A percentile compares a stretch with the other conserved stretches of the same genome.
Evolutionary conservation across 2,329 filamentous ascomycete genomes (phyloP).

Genomic region (Stachybotrys chlorohalonatus): DNA sequence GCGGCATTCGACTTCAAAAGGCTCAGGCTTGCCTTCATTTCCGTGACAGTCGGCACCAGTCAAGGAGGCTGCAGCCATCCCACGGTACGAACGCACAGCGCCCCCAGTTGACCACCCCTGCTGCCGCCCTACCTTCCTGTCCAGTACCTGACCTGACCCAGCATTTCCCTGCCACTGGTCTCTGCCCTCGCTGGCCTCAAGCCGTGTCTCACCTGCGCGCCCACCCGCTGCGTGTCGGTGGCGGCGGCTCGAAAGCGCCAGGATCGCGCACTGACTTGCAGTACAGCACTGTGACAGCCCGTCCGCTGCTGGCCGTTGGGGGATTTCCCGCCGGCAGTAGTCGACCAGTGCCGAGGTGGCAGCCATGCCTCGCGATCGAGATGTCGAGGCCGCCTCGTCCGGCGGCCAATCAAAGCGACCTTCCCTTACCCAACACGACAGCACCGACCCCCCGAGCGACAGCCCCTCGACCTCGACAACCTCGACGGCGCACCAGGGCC

Average conservation of each 20-base stretch:
- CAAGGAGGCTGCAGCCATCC: neutral
- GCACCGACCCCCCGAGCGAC: conserved; percentile 21
- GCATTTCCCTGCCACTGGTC: neutral
- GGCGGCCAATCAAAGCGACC: conserved; percentile 49
- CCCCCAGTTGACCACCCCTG: neutral
- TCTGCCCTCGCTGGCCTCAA: neutral
- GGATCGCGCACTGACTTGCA: neutral
- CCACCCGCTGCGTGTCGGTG: neutral
- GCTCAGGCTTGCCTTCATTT: no score
- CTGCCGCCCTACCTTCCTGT: neutral
- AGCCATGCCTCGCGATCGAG: conserved; percentile 34
- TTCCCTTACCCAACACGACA: conserved; percentile 25
- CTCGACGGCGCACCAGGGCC: conserved; percentile 9
- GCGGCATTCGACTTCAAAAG: no score
- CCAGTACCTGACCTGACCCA: no score
- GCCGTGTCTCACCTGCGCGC: neutral
- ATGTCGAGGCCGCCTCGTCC: conserved; percentile 36
- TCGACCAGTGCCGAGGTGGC: conserved; percentile 2
- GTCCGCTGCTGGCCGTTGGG: neutral
- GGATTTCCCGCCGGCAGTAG: neutral
- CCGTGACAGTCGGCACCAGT: neutral
- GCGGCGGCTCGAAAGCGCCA: neutral
- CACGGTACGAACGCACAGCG: neutral
- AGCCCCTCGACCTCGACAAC: conserved; percentile 11
- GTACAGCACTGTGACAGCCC: no score